Percentiles rank a stretch among this genome's conserved stretches.
Evolutionary conservation across 257 asterid species (phyloP).

Genomic region (Asclepias syriaca): DNA sequence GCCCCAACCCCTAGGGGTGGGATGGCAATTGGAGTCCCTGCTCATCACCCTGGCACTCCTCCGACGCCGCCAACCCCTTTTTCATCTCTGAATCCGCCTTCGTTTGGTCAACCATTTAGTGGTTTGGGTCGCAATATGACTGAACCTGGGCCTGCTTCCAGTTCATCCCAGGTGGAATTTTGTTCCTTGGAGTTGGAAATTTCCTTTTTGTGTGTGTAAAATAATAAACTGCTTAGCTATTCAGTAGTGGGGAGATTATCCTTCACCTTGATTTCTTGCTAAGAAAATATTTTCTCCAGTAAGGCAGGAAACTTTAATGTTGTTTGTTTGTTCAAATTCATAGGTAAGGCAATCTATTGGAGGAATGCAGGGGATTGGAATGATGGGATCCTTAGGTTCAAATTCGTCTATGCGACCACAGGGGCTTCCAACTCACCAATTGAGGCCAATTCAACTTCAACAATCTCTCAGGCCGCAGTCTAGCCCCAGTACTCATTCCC

Average conservation of each 20-base stretch:
- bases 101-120: constrained; percentile 51
- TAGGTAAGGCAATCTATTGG: constrained; percentile 62
- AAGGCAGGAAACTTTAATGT: background rate
- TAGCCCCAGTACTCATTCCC: constrained; percentile 46
- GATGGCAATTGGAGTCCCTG: constrained; percentile 82
- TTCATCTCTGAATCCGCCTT: constrained; percentile 51
- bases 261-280: background rate
- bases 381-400: constrained; percentile 65
- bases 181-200: background rate
- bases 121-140: constrained; percentile 30
- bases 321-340: constrained; percentile 9
- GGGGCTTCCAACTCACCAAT: constrained; percentile 43
- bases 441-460: constrained; percentile 50
- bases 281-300: background rate
- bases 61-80: constrained; percentile 53
- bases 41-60: constrained; percentile 50
- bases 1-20: constrained; percentile 55
- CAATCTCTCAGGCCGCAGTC: constrained; percentile 59
- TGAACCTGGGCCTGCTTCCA: constrained; percentile 27
- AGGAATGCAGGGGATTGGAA: constrained; percentile 56
- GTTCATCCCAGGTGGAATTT: constrained; percentile 43
- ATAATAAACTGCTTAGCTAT: background rate
- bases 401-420: constrained; percentile 56
- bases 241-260: background rate
- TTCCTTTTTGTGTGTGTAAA: background rate